These are phyloP conservation scores for Aspergillus incahuasiensis DNA, from an alignment of 495 filamentous ascomycete species.

Conservation along the genomic window DNA sequence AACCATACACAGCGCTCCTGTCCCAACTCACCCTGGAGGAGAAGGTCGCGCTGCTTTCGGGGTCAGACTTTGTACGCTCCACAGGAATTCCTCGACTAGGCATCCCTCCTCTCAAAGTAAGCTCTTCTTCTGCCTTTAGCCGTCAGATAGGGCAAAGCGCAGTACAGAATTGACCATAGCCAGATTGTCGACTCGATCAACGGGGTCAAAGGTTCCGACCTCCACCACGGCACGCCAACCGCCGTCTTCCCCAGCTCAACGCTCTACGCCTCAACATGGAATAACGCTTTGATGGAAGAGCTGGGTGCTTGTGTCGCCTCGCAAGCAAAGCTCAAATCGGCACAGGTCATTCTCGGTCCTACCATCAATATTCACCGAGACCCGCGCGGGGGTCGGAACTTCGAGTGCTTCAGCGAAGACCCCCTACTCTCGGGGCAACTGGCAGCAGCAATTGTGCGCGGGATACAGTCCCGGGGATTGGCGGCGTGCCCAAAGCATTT, in stretches of 20 bases:
- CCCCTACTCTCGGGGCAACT: not conserved
- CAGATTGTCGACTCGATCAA: conserved; percentile 3
- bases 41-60: not conserved
- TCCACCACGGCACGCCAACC: conserved; percentile 1
- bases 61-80: not conserved
- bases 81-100: not conserved
- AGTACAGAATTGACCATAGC: too few species aligned
- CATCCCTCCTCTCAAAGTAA: conserved; percentile 1
- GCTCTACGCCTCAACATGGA: not conserved
- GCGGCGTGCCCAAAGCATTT: conserved; percentile 1
- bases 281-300: not conserved
- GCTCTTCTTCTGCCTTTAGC: too few species aligned
- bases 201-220: not conserved
- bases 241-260: conserved; percentile 3
- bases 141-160: too few species aligned
- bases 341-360: conserved; percentile 1
- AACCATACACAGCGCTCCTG: not conserved
- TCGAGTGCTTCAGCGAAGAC: conserved; percentile 5
- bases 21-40: not conserved
- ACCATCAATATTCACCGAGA: conserved; percentile 1
- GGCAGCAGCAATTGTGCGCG: not conserved
- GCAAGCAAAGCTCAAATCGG: not conserved
- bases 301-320: not conserved
- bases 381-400: conserved; percentile 1
- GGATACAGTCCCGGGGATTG: not conserved